Evolutionary conservation across 2,329 filamentous ascomycete genomes (phyloP).

Genomic region (Penicillium frequentans): DNA sequence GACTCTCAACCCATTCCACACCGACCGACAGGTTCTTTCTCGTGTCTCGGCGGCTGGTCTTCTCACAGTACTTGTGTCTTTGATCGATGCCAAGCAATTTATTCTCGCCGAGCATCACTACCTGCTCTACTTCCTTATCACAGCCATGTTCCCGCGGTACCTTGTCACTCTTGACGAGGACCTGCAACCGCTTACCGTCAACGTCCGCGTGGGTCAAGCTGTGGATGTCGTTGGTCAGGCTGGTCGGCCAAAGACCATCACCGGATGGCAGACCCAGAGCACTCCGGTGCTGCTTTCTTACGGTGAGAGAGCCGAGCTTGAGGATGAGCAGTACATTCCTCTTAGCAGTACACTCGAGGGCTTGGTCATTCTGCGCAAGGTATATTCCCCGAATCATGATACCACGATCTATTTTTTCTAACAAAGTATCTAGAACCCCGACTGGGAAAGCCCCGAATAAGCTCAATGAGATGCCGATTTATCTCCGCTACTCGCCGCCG

Average conservation of each 20-base stretch:
- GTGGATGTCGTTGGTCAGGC: slow-evolving; percentile 98
- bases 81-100: slow-evolving; percentile 94
- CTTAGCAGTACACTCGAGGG: slow-evolving; percentile 90
- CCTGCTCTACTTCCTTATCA: slow-evolving; percentile 94
- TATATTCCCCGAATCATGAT: slow-evolving; percentile 46
- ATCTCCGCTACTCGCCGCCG: slow-evolving; percentile 18
- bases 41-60: slow-evolving; percentile 86
- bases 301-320: slow-evolving; percentile 91
- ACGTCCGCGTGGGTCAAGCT: slow-evolving; percentile 94
- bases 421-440: slow-evolving; percentile 43
- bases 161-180: slow-evolving; percentile 94
- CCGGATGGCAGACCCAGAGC: slow-evolving; percentile 98
- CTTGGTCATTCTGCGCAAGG: slow-evolving; percentile 94
- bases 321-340: slow-evolving; percentile 96
- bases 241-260: slow-evolving; percentile 96
- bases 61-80: slow-evolving; percentile 82
- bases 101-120: slow-evolving; percentile 76
- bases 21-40: slow-evolving; percentile 92
- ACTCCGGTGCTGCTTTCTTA: slow-evolving; percentile 95
- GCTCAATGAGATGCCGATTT: slow-evolving; percentile 19
- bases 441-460: slow-evolving; percentile 45
- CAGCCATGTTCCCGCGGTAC: slow-evolving; percentile 95
- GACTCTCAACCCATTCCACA: slow-evolving; percentile 97
- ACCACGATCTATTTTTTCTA: slow-evolving; percentile 17
- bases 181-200: slow-evolving; percentile 88